Percentiles rank a stretch among this genome's conserved stretches.
phyloP scores from a whole-genome alignment of 2,329 filamentous ascomycete genomes.

The Herpotrichia juniperi region DNA sequence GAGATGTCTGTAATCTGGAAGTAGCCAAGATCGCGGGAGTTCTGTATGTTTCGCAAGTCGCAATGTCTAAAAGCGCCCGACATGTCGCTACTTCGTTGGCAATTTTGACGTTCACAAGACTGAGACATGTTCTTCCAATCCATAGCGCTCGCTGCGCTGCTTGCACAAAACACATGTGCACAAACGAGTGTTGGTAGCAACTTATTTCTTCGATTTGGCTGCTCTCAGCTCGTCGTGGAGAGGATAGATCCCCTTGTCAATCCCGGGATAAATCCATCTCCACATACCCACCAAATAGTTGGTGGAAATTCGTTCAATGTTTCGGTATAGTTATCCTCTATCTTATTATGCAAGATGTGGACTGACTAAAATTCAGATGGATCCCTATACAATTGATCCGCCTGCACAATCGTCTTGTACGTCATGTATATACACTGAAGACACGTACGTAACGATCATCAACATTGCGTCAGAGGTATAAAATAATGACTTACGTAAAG shows the following conservation, averaged over 20 bases:
- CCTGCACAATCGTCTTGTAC: slow-evolving; percentile 24
- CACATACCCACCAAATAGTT: slow-evolving; percentile 21
- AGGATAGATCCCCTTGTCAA: slow-evolving; percentile 19
- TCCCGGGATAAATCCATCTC: slow-evolving; percentile 16
- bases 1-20: background rate
- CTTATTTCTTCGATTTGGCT: slow-evolving; percentile 19
- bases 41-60: background rate
- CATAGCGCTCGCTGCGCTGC: slow-evolving; percentile 8
- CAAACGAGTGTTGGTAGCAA: slow-evolving; percentile 5
- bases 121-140: slow-evolving; percentile 11
- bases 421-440: slow-evolving; percentile 38
- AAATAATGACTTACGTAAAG: background rate
- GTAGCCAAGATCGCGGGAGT: slow-evolving; percentile 3
- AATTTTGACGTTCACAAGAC: background rate
- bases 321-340: slow-evolving; percentile 7
- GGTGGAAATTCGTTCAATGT: slow-evolving; percentile 22
- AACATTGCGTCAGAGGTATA: background rate
- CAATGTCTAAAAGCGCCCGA: background rate
- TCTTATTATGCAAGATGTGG: background rate
- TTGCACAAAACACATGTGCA: slow-evolving; percentile 11
- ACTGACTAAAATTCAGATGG: slow-evolving; percentile 18
- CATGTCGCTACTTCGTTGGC: background rate
- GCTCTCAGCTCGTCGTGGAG: slow-evolving; percentile 22
- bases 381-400: slow-evolving; percentile 22
- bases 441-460: slow-evolving; percentile 27